Conservation (phyloP, 305 asterid species). For the Solanum aculeatissimum region DNA sequence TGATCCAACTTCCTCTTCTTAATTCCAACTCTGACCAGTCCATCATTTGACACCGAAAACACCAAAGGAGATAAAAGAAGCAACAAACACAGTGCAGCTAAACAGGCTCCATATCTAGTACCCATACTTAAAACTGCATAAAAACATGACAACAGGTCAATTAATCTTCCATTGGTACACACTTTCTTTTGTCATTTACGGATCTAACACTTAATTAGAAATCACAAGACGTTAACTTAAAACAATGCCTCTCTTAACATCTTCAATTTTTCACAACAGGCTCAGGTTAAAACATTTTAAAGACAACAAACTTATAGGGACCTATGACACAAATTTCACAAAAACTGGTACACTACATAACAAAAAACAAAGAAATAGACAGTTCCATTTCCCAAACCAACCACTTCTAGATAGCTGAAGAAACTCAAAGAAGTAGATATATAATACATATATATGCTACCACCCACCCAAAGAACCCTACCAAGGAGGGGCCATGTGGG, state of each 20-base stretch:
- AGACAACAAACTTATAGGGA: background rate
- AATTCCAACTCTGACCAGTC: conserved; percentile 54
- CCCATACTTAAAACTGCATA: conserved; percentile 46
- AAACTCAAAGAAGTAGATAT: background rate
- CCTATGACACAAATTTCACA: background rate
- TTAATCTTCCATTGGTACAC: background rate
- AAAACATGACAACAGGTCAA: background rate
- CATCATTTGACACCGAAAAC: conserved; percentile 40
- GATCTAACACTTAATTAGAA: background rate
- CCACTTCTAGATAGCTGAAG: background rate
- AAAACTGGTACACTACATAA: background rate
- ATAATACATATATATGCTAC: background rate
- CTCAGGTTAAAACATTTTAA: background rate
- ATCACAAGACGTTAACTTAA: background rate
- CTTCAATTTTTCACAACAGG: background rate
- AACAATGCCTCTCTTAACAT: background rate
- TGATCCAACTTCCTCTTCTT: conserved; percentile 51
- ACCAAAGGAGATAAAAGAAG: conserved; percentile 28
- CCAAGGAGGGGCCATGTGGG: background rate
- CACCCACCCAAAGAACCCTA: background rate
- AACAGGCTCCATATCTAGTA: conserved; percentile 10
- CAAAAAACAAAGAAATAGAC: background rate
- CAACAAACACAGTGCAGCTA: conserved; percentile 27
- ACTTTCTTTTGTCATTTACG: background rate
- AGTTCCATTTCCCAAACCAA: background rate